A percentile compares a stretch with the other conserved stretches of the same genome.
phyloP scores from a whole-genome alignment of 2,329 filamentous ascomycete genomes.

The Talaromyces sp. region DNA sequence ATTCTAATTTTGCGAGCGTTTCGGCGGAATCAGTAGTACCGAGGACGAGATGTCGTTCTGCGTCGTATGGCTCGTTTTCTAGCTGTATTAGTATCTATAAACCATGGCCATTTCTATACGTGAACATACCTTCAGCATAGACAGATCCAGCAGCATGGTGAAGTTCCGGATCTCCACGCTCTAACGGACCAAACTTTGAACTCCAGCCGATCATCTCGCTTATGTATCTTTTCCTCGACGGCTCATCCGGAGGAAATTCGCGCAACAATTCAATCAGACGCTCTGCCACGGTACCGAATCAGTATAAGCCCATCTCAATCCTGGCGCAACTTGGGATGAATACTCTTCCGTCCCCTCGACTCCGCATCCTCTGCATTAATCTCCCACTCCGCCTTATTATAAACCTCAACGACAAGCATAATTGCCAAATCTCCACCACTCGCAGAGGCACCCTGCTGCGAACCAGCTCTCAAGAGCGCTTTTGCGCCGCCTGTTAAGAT shows the following conservation, averaged over 20 bases:
- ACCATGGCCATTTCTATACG: not conserved
- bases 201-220: constrained; percentile 87
- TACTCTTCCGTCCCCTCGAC: constrained; percentile 62
- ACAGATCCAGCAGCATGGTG: constrained; percentile 87
- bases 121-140: constrained; percentile 67
- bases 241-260: constrained; percentile 77
- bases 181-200: constrained; percentile 76
- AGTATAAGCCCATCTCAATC: not conserved
- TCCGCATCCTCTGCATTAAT: constrained; percentile 56
- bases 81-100: constrained; percentile 6
- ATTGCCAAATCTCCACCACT: constrained; percentile 87
- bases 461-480: constrained; percentile 61
- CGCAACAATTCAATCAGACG: constrained; percentile 73
- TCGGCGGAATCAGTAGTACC: constrained; percentile 87
- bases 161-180: constrained; percentile 87
- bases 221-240: constrained; percentile 89
- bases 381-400: constrained; percentile 78
- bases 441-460: constrained; percentile 83
- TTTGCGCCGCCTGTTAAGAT: constrained; percentile 81
- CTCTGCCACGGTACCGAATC: constrained; percentile 30
- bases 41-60: constrained; percentile 82
- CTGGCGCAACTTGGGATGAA: constrained; percentile 5
- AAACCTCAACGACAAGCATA: constrained; percentile 84
- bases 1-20: constrained; percentile 77
- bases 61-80: constrained; percentile 90